Evolutionary conservation across 2,329 filamentous ascomycete species (phyloP), one percentile per base, ranked within the genome.

Genomic region (Dendrostoma leiphaemia): DNA sequence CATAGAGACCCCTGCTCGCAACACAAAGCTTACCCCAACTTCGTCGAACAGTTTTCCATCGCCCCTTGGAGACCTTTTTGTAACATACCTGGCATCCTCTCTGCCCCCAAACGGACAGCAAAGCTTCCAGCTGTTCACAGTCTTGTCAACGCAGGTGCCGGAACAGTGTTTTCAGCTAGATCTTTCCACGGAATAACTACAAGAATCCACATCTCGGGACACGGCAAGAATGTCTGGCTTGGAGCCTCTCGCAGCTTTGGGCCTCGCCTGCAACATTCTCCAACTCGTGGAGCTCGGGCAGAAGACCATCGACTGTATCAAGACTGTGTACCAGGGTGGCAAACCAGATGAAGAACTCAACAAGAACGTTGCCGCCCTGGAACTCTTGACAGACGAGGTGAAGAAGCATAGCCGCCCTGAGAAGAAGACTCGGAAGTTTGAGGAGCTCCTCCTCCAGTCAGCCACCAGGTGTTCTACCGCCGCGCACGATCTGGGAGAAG

Each of bases 181-280:
- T n/a, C n/a, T n/a, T n/a, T n/a, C n/a, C n/a, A n/a, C n/a, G n/a
- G n/a, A n/a, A n/a, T n/a, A n/a, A n/a, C n/a, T n/a, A n/a, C n/a
- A n/a, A n/a, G n/a, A n/a, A n/a, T n/a, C n/a, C n/a, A n/a, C n/a
- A n/a, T n/a, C n/a, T n/a, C n/a, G n/a, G n/a, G n/a, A n/a, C n/a
- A n/a, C n/a, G n/a, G n/a, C n/a, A n/a, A n/a, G n/a, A n/a, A 52
- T 51, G 49, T 51, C 49, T 34, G 49, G 49, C 12, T n/a, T 51
- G 3, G 49, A 51, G 21, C 49, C 49, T 12, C 4, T 48, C 7
- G 46, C 34, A 48, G 34, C 34, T 28, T 21, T 48, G 34, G 34
- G 46, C 9, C 34, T 48, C 15, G 46, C 10, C 21, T 40, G 46
- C 34, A 48, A 48, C n/a, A 38, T 48, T 6, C 46, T 48, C 6